A percentile compares a stretch with the other conserved stretches of the same genome.
These are phyloP conservation scores for Lachancea lanzarotensis DNA, from an alignment of 805 yeast species.

Conservation along the genomic window DNA sequence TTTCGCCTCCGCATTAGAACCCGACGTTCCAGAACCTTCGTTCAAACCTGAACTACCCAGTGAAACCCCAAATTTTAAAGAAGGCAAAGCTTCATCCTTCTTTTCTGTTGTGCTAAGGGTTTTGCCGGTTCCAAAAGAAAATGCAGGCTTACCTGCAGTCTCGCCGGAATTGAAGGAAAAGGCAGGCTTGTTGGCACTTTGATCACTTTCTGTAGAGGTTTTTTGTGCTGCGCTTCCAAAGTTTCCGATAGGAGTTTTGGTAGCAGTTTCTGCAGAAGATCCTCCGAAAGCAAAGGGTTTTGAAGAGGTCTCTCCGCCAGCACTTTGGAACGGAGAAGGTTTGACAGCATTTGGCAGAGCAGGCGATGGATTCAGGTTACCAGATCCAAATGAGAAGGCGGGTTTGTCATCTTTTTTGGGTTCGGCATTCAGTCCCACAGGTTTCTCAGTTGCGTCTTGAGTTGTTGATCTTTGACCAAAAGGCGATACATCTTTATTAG, in stretches of 20 bases:
- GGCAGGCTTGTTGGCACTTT: conserved; percentile 13
- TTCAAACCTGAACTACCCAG: conserved; percentile 6
- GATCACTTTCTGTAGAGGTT: conserved; percentile 5
- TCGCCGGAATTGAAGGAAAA: conserved; percentile 15
- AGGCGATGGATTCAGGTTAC: neutral
- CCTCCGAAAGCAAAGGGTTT: too few relatives aligned
- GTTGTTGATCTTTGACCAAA: conserved; percentile 13
- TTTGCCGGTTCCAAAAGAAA: conserved; percentile 17
- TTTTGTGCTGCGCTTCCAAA: neutral
- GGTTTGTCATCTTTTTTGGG: neutral
- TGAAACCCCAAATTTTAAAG: conserved; percentile 14
- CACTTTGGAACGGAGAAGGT: too few relatives aligned
- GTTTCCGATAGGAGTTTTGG: too few relatives aligned
- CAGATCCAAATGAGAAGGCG: neutral
- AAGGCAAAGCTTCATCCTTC: conserved; percentile 12
- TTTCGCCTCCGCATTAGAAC: conserved; percentile 12
- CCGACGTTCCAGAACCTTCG: conserved; percentile 16
- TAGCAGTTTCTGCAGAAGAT: too few relatives aligned
- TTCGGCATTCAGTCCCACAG: neutral
- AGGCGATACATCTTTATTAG: conserved; percentile 11
- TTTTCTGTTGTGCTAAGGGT: neutral
- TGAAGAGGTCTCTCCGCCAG: too few relatives aligned
- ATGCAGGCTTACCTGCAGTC: conserved; percentile 14
- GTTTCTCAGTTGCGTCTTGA: conserved; percentile 3
- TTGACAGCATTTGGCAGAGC: too few relatives aligned